Conservation (phyloP, 2,329 filamentous ascomycete species). For the Fusarium floridanum region DNA sequence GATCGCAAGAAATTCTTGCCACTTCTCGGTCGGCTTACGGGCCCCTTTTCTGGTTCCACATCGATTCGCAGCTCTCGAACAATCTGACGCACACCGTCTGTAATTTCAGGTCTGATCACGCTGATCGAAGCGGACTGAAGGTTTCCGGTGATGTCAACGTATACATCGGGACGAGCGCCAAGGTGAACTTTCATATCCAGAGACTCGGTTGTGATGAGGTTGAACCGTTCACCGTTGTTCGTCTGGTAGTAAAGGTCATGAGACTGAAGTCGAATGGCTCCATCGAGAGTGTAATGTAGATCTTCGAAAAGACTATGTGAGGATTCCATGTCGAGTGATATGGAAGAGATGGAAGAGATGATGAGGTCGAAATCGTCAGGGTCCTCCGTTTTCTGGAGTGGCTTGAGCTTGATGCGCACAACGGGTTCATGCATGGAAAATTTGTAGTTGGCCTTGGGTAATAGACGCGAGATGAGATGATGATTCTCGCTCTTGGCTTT, state of each 20-base stretch:
- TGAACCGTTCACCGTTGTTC: conserved; percentile 82
- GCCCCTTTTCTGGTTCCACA: conserved; percentile 71
- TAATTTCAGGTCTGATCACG: conserved; percentile 92
- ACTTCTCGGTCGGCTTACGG: conserved; percentile 60
- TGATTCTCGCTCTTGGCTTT: conserved; percentile 59
- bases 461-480: conserved; percentile 86
- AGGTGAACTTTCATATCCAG: conserved; percentile 89
- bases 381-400: conserved; percentile 73
- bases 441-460: conserved; percentile 95
- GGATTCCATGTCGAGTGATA: conserved; percentile 93
- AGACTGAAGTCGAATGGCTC: conserved; percentile 84
- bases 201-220: conserved; percentile 87
- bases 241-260: conserved; percentile 97
- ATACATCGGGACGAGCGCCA: conserved; percentile 86
- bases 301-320: conserved; percentile 91
- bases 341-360: conserved; percentile 93
- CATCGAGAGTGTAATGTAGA: conserved; percentile 86
- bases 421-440: conserved; percentile 98
- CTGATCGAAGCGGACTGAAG: conserved; percentile 90
- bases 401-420: conserved; percentile 86
- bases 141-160: conserved; percentile 82
- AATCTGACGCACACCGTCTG: conserved; percentile 91
- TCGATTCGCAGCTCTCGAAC: conserved; percentile 83
- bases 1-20: conserved; percentile 80
- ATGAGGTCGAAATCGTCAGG: conserved; percentile 93